Evolutionary conservation across 345 rosid species (phyloP), one percentile per base, ranked within the genome.

Genomic region (Aurinia saxatilis): DNA sequence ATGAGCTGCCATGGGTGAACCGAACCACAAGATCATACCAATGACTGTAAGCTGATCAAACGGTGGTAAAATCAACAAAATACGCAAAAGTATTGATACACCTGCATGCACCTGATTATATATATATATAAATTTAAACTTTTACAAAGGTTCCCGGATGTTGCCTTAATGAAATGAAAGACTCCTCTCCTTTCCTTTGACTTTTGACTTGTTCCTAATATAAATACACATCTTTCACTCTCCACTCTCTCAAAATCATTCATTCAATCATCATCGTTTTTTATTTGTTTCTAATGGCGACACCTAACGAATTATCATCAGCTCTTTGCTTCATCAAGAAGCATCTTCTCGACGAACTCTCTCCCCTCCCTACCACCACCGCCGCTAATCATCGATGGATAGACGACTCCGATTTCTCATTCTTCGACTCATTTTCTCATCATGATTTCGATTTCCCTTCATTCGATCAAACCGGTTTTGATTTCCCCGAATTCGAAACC

Each of bases 261-360:
- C 41, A 10, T 21, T 18, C 31, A 23, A 35, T 48, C 51, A 36
- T 53, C 60, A 11, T 2, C 4, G 2, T 27, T 6, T 27, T 27
- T 6, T 27, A 27, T 2, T n/a, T n/a, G n/a, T 31, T 53, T 34
- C 5, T n/a, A 7, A 82, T 81, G 89, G 79, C 78, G 1, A 57
- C 75, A 0, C 72, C 74, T 23, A 51, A 14, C 18, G 82, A 21
- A 48, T 75, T 27, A 3, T 27, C 66, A 8, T 72, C 80, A 0
- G 68, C 84, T 34, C 84, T 91, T 33, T 75, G 50, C 61, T 52
- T 72, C 45, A 84, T 91, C 55, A 29, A 82, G 65, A 79, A 72
- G 7, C 79, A 81, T 52, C 78, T 91, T 25, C 75, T 90, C 15
- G 83, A 65, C 29, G 96, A 85, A 13, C 3, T 18, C 8, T 75